phyloP scores from a whole-genome alignment of 2,329 filamentous ascomycete species.

The Fusarium zealandicum region DNA sequence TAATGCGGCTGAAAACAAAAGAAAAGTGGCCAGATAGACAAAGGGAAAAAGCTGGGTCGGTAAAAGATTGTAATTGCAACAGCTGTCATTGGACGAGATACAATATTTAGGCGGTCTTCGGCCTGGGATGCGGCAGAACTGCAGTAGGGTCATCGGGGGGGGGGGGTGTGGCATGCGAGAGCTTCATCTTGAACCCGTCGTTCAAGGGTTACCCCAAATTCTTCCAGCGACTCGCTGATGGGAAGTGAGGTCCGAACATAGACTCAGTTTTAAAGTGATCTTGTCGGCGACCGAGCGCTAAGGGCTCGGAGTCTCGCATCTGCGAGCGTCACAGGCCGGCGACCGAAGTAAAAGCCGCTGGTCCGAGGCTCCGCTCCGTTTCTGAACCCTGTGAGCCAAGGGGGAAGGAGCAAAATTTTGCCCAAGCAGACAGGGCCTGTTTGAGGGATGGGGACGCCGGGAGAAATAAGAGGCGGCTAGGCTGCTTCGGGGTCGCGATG shows the following conservation, averaged over 20 bases:
- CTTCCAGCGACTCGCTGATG: conserved; percentile 12
- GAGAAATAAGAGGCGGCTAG: conserved; percentile 23
- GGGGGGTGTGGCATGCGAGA: conserved; percentile 25
- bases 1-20: conserved; percentile 25
- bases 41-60: conserved; percentile 1
- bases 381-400: conserved; percentile 6
- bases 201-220: conserved; percentile 34
- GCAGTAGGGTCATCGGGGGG: conserved; percentile 5
- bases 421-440: conserved; percentile 27
- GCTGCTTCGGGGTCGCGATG: conserved; percentile 33
- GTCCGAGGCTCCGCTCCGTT: conserved; percentile 31
- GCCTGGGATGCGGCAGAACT: conserved; percentile 35
- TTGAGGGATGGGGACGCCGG: conserved; percentile 33
- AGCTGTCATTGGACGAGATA: conserved; percentile 27
- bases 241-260: conserved; percentile 19
- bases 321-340: conserved; percentile 35
- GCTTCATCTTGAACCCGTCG: conserved; percentile 23
- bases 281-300: conserved; percentile 39
- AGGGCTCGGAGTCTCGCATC: conserved; percentile 35
- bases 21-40: not conserved
- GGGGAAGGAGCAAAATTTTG: conserved; percentile 24
- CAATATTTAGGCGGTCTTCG: conserved; percentile 33
- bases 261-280: conserved; percentile 1
- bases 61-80: conserved; percentile 30
- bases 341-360: conserved; percentile 43